Conservation (phyloP, 495 filamentous ascomycete species). For the Halenospora varia region DNA sequence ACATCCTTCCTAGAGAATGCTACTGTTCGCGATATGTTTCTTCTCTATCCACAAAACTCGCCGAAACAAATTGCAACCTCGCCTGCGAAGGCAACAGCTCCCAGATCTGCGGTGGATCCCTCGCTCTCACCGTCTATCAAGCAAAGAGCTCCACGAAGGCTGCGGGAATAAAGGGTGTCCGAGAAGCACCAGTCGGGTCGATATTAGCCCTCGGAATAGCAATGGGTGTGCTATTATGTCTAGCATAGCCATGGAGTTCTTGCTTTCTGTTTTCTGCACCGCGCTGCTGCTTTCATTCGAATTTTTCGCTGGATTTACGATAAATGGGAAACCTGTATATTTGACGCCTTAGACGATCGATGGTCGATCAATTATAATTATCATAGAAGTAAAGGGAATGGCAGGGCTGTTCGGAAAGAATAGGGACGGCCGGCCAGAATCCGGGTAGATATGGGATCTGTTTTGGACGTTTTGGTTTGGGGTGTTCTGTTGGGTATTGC, state of each 20-base stretch:
- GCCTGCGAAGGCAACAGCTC: conserved; percentile 39
- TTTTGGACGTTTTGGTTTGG: background rate
- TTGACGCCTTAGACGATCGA: background rate
- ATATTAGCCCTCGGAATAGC: conserved; percentile 22
- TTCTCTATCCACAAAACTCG: conserved; percentile 26
- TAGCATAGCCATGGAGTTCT: conserved; percentile 12
- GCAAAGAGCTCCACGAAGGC: conserved; percentile 9
- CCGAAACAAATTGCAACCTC: conserved; percentile 36
- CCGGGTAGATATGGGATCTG: background rate
- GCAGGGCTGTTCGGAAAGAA: background rate
- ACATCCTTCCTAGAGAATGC: conserved; percentile 36
- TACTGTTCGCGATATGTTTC: conserved; percentile 41
- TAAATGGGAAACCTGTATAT: background rate
- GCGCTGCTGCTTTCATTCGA: too few relatives aligned
- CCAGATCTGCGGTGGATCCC: conserved; percentile 40
- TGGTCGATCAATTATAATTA: background rate
- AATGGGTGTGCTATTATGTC: conserved; percentile 10
- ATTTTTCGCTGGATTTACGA: background rate
- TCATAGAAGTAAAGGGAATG: too few relatives aligned
- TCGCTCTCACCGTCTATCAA: conserved; percentile 33
- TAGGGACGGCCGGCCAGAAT: background rate
- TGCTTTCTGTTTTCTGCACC: background rate
- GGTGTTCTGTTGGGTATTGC: background rate
- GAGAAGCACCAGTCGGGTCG: conserved; percentile 7
- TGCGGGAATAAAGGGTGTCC: conserved; percentile 3